phyloP scores from a whole-genome alignment of 2,329 filamentous ascomycete species.

The Fusarium sp. region DNA sequence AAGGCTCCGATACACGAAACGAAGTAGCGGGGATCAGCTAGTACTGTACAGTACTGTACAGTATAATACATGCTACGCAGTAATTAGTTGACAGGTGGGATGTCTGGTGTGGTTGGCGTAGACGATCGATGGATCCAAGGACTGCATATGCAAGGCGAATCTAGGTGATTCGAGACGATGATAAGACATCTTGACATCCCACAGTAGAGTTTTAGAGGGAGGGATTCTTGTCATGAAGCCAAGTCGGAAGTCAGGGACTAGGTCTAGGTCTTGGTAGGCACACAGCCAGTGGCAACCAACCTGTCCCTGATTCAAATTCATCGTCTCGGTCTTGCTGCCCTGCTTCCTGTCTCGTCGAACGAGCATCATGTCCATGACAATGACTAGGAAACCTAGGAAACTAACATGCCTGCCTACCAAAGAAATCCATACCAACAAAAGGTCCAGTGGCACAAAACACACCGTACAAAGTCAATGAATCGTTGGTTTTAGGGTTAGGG shows the following conservation, averaged over 20 bases:
- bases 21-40: slow-evolving; percentile 11
- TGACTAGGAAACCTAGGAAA: background rate
- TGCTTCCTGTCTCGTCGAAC: slow-evolving; percentile 14
- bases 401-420: slow-evolving; percentile 16
- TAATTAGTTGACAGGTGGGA: slow-evolving; percentile 13
- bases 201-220: background rate
- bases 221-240: background rate
- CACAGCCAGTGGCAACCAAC: slow-evolving; percentile 11
- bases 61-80: background rate
- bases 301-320: slow-evolving; percentile 25
- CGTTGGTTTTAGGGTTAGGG: slow-evolving; percentile 31
- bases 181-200: slow-evolving; percentile 24
- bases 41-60: background rate
- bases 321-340: slow-evolving; percentile 23
- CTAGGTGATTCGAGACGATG: slow-evolving; percentile 31
- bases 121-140: slow-evolving; percentile 20
- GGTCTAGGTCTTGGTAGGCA: slow-evolving; percentile 8
- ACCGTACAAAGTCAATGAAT: slow-evolving; percentile 16
- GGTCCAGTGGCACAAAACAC: slow-evolving; percentile 13
- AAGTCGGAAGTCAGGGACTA: slow-evolving; percentile 10
- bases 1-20: slow-evolving; percentile 15
- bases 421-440: background rate
- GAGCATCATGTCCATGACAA: slow-evolving; percentile 11
- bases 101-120: slow-evolving; percentile 26
- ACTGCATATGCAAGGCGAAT: slow-evolving; percentile 37